Conservation (phyloP, 441 rosid species). For the Gossypium trilobum region DNA sequence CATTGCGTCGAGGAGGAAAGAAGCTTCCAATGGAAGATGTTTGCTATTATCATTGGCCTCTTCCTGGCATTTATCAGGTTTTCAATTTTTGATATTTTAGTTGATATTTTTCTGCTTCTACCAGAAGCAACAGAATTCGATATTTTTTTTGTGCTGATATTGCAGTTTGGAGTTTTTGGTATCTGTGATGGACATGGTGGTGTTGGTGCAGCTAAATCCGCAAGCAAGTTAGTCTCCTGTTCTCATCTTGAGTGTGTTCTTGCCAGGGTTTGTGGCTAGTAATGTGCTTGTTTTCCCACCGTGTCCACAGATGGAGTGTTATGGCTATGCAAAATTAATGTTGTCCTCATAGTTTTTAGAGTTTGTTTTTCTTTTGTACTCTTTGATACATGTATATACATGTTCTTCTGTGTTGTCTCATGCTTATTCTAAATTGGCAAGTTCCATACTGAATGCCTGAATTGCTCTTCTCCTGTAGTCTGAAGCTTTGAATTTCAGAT, state of each 20-base stretch:
- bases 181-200: conserved; percentile 98
- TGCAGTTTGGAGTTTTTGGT: conserved; percentile 90
- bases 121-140: conserved; percentile 19
- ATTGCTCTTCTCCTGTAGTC: background rate
- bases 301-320: background rate
- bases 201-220: conserved; percentile 71
- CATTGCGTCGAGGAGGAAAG: conserved; percentile 82
- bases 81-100: conserved; percentile 21
- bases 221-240: conserved; percentile 66
- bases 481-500: background rate
- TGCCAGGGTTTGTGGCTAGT: background rate
- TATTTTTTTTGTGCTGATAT: conserved; percentile 13
- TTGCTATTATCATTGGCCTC: conserved; percentile 85
- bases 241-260: conserved; percentile 20
- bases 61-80: conserved; percentile 75
- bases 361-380: background rate
- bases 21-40: conserved; percentile 95
- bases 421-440: background rate
- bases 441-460: background rate
- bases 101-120: conserved; percentile 17
- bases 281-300: background rate
- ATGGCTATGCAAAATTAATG: background rate
- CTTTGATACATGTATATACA: background rate
- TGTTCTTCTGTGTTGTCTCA: background rate
- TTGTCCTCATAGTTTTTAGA: background rate